Percentiles rank a stretch among this genome's conserved stretches.
These are phyloP conservation scores for Coprinellus aureogranulatus DNA, from an alignment of 768 basidiomycete species.

Conservation along the genomic window DNA sequence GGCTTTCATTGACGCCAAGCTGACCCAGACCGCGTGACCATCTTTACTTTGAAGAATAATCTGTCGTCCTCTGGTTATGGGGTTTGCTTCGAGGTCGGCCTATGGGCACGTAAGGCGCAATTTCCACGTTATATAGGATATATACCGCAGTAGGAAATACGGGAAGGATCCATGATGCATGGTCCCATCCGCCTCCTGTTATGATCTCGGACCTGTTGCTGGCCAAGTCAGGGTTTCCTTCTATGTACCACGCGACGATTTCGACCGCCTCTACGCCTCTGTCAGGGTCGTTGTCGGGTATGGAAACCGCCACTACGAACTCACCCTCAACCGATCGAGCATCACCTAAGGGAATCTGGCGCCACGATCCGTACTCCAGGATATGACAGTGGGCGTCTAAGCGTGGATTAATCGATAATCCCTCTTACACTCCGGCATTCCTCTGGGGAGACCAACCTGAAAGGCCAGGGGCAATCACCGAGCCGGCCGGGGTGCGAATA, in stretches of 20 bases:
- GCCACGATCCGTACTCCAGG: slow-evolving; percentile 71
- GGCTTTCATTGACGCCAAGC: slow-evolving; percentile 50
- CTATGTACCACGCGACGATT: slow-evolving; percentile 59
- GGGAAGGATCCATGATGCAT: slow-evolving; percentile 64
- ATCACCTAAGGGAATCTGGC: slow-evolving; percentile 62
- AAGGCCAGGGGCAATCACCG: not conserved
- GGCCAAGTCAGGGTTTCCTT: slow-evolving; percentile 51
- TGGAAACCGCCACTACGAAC: not conserved
- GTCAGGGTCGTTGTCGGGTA: not conserved
- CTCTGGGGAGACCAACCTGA: not conserved
- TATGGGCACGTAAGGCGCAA: no score
- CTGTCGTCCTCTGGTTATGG: slow-evolving; percentile 65
- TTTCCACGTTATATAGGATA: no score
- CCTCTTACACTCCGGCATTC: not conserved
- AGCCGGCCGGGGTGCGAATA: no score
- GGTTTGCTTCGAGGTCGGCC: slow-evolving; percentile 72
- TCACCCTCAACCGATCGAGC: slow-evolving; percentile 57
- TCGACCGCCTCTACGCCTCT: slow-evolving; percentile 54
- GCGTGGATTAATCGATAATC: slow-evolving; percentile 1
- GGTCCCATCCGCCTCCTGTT: slow-evolving; percentile 88
- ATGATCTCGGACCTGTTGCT: slow-evolving; percentile 62
- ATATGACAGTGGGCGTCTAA: slow-evolving; percentile 81
- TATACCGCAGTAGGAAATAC: slow-evolving; percentile 70
- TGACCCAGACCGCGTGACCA: slow-evolving; percentile 87
- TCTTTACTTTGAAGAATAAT: slow-evolving; percentile 84